Percentiles rank a stretch among this genome's conserved stretches.
Conservation (phyloP, 2,329 filamentous ascomycete species). For the Lizonia empirigonia region DNA sequence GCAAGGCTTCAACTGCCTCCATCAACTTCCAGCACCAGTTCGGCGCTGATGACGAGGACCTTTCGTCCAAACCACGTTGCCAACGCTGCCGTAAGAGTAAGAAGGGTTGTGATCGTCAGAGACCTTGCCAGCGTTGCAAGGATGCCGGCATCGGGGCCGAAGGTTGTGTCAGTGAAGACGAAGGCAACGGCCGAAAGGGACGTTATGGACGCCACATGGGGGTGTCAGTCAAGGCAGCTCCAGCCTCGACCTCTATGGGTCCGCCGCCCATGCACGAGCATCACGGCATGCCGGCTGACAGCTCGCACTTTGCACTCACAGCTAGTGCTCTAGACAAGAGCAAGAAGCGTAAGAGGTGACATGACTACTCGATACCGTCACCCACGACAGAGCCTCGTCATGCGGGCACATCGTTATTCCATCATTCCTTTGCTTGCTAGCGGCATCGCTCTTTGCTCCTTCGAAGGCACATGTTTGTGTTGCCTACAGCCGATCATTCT, state of each 20-base stretch:
- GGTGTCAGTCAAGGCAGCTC: conserved; percentile 65
- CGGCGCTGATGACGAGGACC: conserved; percentile 78
- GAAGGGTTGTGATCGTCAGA: conserved; percentile 96
- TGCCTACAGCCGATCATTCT: conserved; percentile 1
- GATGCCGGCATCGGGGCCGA: conserved; percentile 93
- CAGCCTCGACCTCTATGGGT: conserved; percentile 42
- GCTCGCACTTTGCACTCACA: conserved; percentile 20
- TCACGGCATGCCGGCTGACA: conserved; percentile 31
- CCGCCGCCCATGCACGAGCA: conserved; percentile 43
- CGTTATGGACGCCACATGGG: conserved; percentile 79
- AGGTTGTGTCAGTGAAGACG: conserved; percentile 95
- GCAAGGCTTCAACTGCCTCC: conserved; percentile 77
- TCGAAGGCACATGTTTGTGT: conserved; percentile 4
- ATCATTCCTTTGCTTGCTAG: not conserved
- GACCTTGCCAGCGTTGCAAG: conserved; percentile 92
- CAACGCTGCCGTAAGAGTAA: conserved; percentile 99
- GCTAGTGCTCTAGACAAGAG: conserved; percentile 58
- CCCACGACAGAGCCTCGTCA: no score
- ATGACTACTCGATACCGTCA: not conserved
- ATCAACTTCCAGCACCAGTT: conserved; percentile 67
- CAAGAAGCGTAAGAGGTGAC: conserved; percentile 72
- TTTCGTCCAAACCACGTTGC: conserved; percentile 95
- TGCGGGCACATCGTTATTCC: not conserved
- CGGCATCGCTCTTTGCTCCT: not conserved
- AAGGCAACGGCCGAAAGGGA: conserved; percentile 95